Conservation (phyloP, 2,329 filamentous ascomycete species). For the Neofusicoccum laricinum region DNA sequence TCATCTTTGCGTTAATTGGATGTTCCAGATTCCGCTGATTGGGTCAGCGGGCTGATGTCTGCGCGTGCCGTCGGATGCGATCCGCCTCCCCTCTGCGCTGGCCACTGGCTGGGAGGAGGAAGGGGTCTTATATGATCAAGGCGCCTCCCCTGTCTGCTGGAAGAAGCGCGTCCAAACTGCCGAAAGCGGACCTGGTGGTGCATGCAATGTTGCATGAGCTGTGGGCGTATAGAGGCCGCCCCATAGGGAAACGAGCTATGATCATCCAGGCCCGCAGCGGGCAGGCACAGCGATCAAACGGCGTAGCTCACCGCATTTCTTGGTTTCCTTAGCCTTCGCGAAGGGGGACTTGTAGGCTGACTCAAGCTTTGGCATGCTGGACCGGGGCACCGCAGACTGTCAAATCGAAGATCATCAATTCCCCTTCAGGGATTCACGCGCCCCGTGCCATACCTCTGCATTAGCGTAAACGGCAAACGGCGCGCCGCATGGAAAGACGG, state of each 20-base stretch:
- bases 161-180: conserved; percentile 10
- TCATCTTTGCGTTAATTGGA: conserved; percentile 16
- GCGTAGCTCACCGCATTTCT: conserved; percentile 16
- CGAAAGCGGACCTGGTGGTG: conserved; percentile 10
- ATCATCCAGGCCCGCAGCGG: conserved; percentile 12
- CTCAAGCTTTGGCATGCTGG: conserved; percentile 8
- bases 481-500: conserved; percentile 16
- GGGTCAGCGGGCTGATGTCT: conserved; percentile 7
- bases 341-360: conserved; percentile 10
- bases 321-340: neutral
- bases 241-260: conserved; percentile 9
- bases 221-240: neutral
- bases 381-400: conserved; percentile 6
- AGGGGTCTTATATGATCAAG: conserved; percentile 1
- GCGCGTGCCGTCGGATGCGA: conserved; percentile 13
- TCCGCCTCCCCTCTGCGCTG: conserved; percentile 13
- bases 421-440: conserved; percentile 9
- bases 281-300: conserved; percentile 13
- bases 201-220: conserved; percentile 11
- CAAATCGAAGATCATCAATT: conserved; percentile 17
- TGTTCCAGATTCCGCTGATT: neutral
- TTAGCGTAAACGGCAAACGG: conserved; percentile 14
- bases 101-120: neutral
- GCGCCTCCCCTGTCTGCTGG: conserved; percentile 6
- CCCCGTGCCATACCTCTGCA: conserved; percentile 17